These are phyloP conservation scores for Orbilia blumenaviensis DNA, from an alignment of 2,329 filamentous ascomycete genomes.

Conservation along the genomic window DNA sequence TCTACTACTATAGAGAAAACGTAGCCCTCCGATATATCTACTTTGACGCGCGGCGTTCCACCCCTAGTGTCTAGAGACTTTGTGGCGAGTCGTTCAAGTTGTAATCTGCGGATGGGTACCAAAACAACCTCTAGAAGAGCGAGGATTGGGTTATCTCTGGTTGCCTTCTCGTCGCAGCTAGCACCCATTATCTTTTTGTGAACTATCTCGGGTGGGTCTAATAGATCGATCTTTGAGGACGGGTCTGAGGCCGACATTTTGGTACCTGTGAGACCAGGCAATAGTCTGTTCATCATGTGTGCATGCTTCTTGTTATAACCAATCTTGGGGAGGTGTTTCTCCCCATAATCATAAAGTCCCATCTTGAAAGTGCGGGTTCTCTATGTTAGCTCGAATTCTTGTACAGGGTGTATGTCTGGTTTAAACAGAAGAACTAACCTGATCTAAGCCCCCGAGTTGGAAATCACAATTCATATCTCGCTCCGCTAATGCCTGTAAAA, in stretches of 20 bases:
- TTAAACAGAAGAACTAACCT: no score
- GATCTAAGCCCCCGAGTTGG: slow-evolving; percentile 54
- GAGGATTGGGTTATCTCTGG: slow-evolving; percentile 14
- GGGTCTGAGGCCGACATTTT: slow-evolving; percentile 49
- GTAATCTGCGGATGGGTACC: slow-evolving; percentile 12
- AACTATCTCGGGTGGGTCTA: slow-evolving; percentile 34
- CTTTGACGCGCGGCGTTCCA: neutral
- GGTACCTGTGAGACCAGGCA: slow-evolving; percentile 32
- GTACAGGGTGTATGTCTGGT: slow-evolving; percentile 15
- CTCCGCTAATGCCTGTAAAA: slow-evolving; percentile 27
- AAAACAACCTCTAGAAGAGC: slow-evolving; percentile 16
- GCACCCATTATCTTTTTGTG: slow-evolving; percentile 27
- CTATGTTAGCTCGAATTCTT: neutral
- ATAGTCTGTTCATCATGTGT: slow-evolving; percentile 31
- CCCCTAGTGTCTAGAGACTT: neutral
- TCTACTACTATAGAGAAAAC: neutral
- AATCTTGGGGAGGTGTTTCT: slow-evolving; percentile 33
- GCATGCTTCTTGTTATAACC: slow-evolving; percentile 28
- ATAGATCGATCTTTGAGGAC: slow-evolving; percentile 42
- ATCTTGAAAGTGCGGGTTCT: neutral
- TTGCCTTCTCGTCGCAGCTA: neutral
- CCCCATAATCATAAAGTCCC: slow-evolving; percentile 17
- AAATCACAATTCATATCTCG: slow-evolving; percentile 3
- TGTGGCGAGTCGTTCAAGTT: neutral
- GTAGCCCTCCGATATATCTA: neutral